Percentiles rank a stretch among this genome's conserved stretches.
Conservation (phyloP, 305 asterid species). For the Solanum hybrid region DNA sequence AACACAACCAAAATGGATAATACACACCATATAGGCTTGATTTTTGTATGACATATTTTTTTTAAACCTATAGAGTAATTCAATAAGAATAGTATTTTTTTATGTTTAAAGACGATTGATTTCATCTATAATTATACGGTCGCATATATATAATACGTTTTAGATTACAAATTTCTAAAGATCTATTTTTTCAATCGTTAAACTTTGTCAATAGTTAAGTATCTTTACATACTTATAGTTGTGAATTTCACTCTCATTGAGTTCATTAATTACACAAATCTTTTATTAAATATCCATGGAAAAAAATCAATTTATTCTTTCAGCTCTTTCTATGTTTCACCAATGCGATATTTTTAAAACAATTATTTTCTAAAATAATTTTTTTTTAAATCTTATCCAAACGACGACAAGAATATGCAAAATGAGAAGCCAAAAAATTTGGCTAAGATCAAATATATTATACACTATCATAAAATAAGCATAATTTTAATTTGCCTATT, state of each 20-base stretch:
- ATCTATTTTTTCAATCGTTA: background rate
- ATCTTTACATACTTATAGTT: background rate
- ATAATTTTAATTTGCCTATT: background rate
- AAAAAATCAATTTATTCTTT: background rate
- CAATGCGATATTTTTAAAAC: background rate
- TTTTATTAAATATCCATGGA: background rate
- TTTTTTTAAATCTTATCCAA: background rate
- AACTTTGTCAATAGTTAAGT: background rate
- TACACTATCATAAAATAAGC: background rate
- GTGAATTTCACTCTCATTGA: background rate
- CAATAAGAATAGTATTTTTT: background rate
- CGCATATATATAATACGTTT: background rate
- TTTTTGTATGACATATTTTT: background rate
- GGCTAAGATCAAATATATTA: background rate
- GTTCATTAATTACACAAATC: background rate
- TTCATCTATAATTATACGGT: background rate
- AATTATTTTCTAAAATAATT: background rate
- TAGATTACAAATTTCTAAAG: background rate
- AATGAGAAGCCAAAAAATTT: background rate
- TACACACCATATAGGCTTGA: background rate
- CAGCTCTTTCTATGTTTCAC: background rate
- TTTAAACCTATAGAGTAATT: background rate
- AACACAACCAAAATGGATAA: background rate
- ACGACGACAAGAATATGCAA: background rate
- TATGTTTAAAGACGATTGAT: background rate